A percentile compares a stretch with the other conserved stretches of the same genome.
Evolutionary conservation across 352 stramenopile genomes (phyloP).

Genomic region (Globisporangium megalacanthum): DNA sequence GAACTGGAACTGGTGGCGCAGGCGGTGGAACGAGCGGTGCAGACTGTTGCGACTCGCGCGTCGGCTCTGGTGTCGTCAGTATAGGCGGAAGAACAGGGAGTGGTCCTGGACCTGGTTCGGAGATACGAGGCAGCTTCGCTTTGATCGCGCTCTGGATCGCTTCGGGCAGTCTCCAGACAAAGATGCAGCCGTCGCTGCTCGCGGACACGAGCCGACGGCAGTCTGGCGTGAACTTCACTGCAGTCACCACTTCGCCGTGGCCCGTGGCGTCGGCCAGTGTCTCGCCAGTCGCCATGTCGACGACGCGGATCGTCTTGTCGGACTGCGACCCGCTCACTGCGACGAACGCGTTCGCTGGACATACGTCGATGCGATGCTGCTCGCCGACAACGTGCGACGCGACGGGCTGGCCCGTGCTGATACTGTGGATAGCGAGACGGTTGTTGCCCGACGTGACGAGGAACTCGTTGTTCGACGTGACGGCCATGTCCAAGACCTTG

Average conservation of each 20-base stretch:
- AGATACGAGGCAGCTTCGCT: slow-evolving; percentile 31
- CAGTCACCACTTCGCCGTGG: slow-evolving; percentile 82
- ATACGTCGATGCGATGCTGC: slow-evolving; percentile 64
- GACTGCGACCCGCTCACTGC: slow-evolving; percentile 76
- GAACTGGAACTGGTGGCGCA: slow-evolving; percentile 10
- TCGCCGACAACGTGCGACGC: slow-evolving; percentile 62
- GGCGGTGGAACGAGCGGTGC: slow-evolving; percentile 25
- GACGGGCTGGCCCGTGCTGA: slow-evolving; percentile 58
- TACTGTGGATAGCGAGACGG: slow-evolving; percentile 63
- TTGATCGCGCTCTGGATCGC: slow-evolving; percentile 73
- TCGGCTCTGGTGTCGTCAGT: slow-evolving; percentile 3
- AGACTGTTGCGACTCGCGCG: background rate
- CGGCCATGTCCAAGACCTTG: slow-evolving; percentile 71
- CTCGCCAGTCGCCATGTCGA: slow-evolving; percentile 78
- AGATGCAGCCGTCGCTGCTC: slow-evolving; percentile 83
- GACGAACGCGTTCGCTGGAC: slow-evolving; percentile 59
- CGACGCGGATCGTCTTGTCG: slow-evolving; percentile 84
- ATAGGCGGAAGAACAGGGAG: slow-evolving; percentile 21
- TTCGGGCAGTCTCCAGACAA: slow-evolving; percentile 83
- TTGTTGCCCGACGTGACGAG: slow-evolving; percentile 76
- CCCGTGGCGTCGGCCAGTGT: slow-evolving; percentile 71
- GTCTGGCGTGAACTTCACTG: slow-evolving; percentile 80
- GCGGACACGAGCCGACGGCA: slow-evolving; percentile 78
- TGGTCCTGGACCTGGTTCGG: slow-evolving; percentile 17
- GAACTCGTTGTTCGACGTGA: slow-evolving; percentile 68